Percentiles rank a stretch among this genome's conserved stretches.
Evolutionary conservation across 164 flowering plant genomes (phyloP).

Genomic region (Amborella trichopoda): DNA sequence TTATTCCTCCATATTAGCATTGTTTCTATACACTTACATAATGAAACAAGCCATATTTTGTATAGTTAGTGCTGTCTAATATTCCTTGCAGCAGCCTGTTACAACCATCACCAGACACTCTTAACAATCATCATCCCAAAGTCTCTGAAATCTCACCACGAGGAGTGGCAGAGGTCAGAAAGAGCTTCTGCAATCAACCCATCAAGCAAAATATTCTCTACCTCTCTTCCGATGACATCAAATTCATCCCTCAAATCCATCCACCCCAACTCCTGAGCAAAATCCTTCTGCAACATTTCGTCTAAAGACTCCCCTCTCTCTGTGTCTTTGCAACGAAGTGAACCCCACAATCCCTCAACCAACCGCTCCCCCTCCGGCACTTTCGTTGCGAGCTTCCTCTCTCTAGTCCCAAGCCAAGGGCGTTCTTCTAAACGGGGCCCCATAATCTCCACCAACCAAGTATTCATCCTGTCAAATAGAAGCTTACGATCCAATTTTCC

Average conservation of each 20-base stretch:
- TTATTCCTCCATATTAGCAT: too few species aligned
- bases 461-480: conserved; percentile 60
- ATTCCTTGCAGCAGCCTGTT: too few species aligned
- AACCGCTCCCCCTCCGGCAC: background rate
- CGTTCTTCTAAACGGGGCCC: conserved; percentile 21
- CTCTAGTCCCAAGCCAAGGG: conserved; percentile 42
- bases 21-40: too few species aligned
- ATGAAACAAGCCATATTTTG: too few species aligned
- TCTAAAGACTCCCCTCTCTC: conserved; percentile 9
- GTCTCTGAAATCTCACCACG: too few species aligned
- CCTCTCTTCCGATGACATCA: conserved; percentile 43
- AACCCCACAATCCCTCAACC: background rate
- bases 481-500: conserved; percentile 49
- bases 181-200: conserved; percentile 41
- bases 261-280: conserved; percentile 25
- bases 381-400: conserved; percentile 1
- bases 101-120: too few species aligned
- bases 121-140: too few species aligned
- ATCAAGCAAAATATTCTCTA: conserved; percentile 45
- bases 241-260: conserved; percentile 30
- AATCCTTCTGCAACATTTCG: conserved; percentile 13
- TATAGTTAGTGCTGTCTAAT: too few species aligned
- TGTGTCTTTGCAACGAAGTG: background rate
- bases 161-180: too few species aligned
- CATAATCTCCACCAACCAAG: conserved; percentile 31